Conservation (phyloP, 129 eudicot species). For the Flaveria linearis region DNA sequence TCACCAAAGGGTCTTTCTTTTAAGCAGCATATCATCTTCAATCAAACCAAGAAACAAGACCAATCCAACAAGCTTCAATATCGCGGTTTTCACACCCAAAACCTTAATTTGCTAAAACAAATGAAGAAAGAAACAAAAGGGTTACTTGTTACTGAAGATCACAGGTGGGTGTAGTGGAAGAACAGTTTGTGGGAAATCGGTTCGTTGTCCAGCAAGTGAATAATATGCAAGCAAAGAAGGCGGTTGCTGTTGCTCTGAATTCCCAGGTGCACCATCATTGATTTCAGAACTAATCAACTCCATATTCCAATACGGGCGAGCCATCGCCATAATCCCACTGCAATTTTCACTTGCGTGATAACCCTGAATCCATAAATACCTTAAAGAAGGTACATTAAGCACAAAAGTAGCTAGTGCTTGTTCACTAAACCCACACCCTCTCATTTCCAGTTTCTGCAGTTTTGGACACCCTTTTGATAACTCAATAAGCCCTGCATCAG, state of each 20-base stretch:
- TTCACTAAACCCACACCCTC: conserved; percentile 76
- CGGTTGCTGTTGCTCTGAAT: conserved; percentile 38
- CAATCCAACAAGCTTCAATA: conserved; percentile 19
- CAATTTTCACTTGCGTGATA: conserved; percentile 44
- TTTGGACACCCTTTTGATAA: conserved; percentile 82
- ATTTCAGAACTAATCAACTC: conserved; percentile 61
- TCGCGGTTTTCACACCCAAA: neutral
- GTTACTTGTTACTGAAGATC: conserved; percentile 30
- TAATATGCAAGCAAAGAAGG: conserved; percentile 86
- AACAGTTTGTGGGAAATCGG: conserved; percentile 68
- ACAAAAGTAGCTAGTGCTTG: conserved; percentile 57
- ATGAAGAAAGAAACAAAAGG: conserved; percentile 10
- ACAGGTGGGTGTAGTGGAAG: conserved; percentile 50
- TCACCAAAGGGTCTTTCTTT: conserved; percentile 5
- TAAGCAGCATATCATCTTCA: conserved; percentile 21
- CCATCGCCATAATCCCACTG: conserved; percentile 61
- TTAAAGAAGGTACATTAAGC: conserved; percentile 50
- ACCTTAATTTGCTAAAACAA: conserved; percentile 2
- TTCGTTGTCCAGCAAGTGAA: conserved; percentile 86
- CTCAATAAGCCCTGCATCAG: conserved; percentile 68
- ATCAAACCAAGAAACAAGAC: conserved; percentile 15
- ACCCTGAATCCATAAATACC: conserved; percentile 93
- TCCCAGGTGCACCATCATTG: neutral
- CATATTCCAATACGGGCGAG: conserved; percentile 86
- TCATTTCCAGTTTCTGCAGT: conserved; percentile 70